Evolutionary conservation across 805 yeast species (phyloP), one percentile per base, ranked within the genome.

Genomic region (Kurtzmaniella cleridarum): DNA sequence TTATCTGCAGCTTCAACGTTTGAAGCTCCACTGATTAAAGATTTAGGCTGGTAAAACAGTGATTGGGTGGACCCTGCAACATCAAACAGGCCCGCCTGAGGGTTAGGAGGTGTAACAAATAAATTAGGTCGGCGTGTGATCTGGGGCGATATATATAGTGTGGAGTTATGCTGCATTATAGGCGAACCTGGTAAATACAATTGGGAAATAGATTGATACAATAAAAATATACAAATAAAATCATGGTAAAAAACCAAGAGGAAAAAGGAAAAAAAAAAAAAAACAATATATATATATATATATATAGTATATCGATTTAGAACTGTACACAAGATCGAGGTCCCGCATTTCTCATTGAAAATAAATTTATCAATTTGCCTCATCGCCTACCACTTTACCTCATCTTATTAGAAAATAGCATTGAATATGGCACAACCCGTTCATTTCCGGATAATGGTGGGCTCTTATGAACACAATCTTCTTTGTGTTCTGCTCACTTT

Each of bases 381-480:
- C 32, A 30, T 14, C 17, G 32, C 32, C 12, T n/a, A 15, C 15
- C 16, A n/a, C 14, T 13, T 28, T 30, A 15, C 14, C 32, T 15
- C 17, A n/a, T 10, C 32, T 30, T 17, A 30, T 30, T 17, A 17
- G 12, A 13, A 12, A 5, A 12, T 12, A 5, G 24, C 24, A 20
- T 20, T 20, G 7, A 20, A 20, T 20, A 20, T 20, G 24, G 8
- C 24, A 20, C 24, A 34, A 29, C 29, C 32, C 9, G 40, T 50
- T 3, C 77, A 72, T 50, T 84, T 91, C 49, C 73, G 98, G 57
- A 79, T 93, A 17, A 75, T 91, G 51, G 95, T 87, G 10, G 98
- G 98, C 18, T 89, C 97, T 0, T 93, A 93, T 53, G 98, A 93
- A 64, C 98, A 93, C 64, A 87, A 89, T 45, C 62, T 93, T 34